phyloP scores from a whole-genome alignment of 257 asterid species.

The Striga asiatica region DNA sequence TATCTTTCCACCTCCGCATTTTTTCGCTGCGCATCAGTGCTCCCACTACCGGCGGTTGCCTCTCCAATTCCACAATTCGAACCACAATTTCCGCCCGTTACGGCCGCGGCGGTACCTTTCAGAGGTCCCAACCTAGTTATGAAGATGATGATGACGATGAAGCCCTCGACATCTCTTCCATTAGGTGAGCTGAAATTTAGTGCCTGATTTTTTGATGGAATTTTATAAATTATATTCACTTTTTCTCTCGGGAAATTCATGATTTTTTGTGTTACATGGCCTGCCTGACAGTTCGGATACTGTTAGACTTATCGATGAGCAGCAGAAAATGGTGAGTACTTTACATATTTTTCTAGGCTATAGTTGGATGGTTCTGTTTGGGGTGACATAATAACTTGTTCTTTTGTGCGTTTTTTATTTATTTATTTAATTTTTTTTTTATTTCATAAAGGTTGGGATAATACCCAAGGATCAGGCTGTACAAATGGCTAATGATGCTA shows the following conservation, averaged over 20 bases:
- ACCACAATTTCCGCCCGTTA: slow-evolving; percentile 46
- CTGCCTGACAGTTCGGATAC: slow-evolving; percentile 66
- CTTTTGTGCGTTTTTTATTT: too few species aligned
- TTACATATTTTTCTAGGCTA: not conserved
- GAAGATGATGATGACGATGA: slow-evolving; percentile 66
- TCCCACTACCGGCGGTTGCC: slow-evolving; percentile 17
- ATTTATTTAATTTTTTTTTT: slow-evolving; percentile 9
- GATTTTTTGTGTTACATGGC: slow-evolving; percentile 16
- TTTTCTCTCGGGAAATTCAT: slow-evolving; percentile 10
- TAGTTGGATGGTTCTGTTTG: slow-evolving; percentile 12
- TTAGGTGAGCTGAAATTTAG: slow-evolving; percentile 33
- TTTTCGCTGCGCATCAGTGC: slow-evolving; percentile 26
- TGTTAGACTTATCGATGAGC: slow-evolving; percentile 81
- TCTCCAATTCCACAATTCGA: slow-evolving; percentile 22
- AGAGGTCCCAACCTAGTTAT: slow-evolving; percentile 32
- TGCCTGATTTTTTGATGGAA: not conserved
- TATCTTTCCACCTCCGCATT: slow-evolving; percentile 20
- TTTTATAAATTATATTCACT: not conserved
- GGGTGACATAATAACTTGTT: slow-evolving; percentile 1
- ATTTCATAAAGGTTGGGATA: slow-evolving; percentile 66
- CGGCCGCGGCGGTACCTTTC: slow-evolving; percentile 46
- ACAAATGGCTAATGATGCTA: slow-evolving; percentile 87
- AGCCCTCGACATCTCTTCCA: slow-evolving; percentile 55
- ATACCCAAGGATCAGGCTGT: slow-evolving; percentile 67
- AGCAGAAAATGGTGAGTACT: slow-evolving; percentile 79